Evolutionary conservation across 495 filamentous ascomycete genomes (phyloP), one percentile per base, ranked within the genome.

Genomic region (Pseudomonodictys pantanalensis): DNA sequence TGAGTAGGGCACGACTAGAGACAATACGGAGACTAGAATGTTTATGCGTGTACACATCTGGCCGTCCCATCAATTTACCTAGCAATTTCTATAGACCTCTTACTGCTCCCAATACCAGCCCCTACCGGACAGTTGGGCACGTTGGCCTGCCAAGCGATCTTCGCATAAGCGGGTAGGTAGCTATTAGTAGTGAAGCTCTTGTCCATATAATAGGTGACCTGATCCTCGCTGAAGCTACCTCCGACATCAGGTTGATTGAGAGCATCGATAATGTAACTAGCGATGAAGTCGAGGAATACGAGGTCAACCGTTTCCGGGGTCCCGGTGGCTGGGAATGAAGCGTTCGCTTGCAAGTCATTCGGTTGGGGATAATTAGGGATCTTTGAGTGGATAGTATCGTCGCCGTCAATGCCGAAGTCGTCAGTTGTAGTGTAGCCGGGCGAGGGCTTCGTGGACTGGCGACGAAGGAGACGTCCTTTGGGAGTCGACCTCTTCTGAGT

Each of bases 361-460:
- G 92, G 92, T 15, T 92, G 81, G 4, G 71, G 67, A 71, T 92
- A 91, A 69, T 87, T 89, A 23, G 80, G 72, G 33, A 97, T 86
- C 6, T 78, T 77, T 0, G 79, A 74, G 67, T 97, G 93, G 1
- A 96, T 63, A 0, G 92, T 92, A 70, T 98, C 93, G 69, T 98
- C 93, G 50, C 93, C 93, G 60, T 93, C 87, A n/a, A 75, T 70
- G 41, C 92, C 90, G 2, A 81, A 83, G 66, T 92, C 92, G 70
- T 98, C 93, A 35, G 74, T 76, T 12, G 93, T 98, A 0, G 89
- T 96, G 75, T 98, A 97, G 1, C 93, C 93, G 5, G 86, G 84
- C 9, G 35, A 26, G 8, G 28, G 67, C 60, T 42, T 58, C 63
- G 56, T 50, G 23, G 26, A 39, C 63, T 79, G 76, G 20, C 79